Percentiles rank a stretch among this genome's conserved stretches.
Conservation (phyloP, 2,329 filamentous ascomycete genomes). For the Epichloe hybrida region DNA sequence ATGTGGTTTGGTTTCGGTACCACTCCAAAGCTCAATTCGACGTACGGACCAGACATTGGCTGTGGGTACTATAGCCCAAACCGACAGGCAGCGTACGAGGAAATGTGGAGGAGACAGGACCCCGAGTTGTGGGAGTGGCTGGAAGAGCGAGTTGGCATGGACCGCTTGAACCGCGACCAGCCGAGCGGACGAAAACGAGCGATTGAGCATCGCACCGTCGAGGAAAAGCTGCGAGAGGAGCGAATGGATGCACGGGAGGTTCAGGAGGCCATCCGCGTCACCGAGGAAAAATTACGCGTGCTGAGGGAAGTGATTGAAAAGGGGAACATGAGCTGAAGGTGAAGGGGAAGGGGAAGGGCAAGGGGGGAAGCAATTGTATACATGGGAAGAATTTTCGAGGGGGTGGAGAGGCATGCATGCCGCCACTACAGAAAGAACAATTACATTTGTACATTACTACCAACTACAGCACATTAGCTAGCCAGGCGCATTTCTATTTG, state of each 20-base stretch:
- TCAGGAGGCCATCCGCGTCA: slow-evolving; percentile 68
- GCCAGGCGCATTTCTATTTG: slow-evolving; percentile 1
- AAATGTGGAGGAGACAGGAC: slow-evolving; percentile 83
- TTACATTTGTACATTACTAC: slow-evolving; percentile 3
- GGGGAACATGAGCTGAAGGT: slow-evolving; percentile 15
- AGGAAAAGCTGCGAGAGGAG: slow-evolving; percentile 44
- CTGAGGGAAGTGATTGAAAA: slow-evolving; percentile 58
- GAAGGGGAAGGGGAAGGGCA: neutral
- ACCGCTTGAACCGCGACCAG: slow-evolving; percentile 33
- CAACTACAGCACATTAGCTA: neutral
- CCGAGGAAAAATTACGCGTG: slow-evolving; percentile 68
- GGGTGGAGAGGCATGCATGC: neutral
- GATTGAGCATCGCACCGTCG: slow-evolving; percentile 40
- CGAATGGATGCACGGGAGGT: slow-evolving; percentile 61
- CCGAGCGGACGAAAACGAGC: slow-evolving; percentile 28
- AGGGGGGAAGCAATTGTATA: neutral
- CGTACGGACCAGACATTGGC: slow-evolving; percentile 20
- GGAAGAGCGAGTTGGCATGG: slow-evolving; percentile 70
- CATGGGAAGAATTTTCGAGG: neutral
- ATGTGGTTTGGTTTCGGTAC: slow-evolving; percentile 58
- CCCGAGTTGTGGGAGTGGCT: slow-evolving; percentile 88
- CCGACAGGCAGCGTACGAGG: slow-evolving; percentile 72
- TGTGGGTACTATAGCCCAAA: slow-evolving; percentile 36
- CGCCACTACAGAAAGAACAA: neutral
- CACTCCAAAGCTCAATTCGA: slow-evolving; percentile 23